phyloP scores from a whole-genome alignment of 306 rosid species.

The Senna tora region DNA sequence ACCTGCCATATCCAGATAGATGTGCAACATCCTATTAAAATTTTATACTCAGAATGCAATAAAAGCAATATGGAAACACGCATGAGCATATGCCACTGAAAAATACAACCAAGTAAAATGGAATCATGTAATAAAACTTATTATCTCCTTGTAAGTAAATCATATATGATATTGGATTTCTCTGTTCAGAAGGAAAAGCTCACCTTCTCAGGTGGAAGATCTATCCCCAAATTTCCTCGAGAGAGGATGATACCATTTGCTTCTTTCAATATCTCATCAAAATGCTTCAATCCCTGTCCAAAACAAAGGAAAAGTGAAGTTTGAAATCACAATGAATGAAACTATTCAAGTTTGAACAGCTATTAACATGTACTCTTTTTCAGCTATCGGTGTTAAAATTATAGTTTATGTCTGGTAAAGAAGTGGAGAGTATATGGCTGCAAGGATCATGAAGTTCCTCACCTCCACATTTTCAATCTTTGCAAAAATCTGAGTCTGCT shows the following conservation, averaged over 20 bases:
- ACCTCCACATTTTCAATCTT: conserved; percentile 86
- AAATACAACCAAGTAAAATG: conserved; percentile 15
- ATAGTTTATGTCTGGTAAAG: conserved; percentile 9
- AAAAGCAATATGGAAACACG: conserved; percentile 21
- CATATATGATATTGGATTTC: conserved; percentile 2
- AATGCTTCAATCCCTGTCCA: conserved; percentile 71
- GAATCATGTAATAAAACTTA: conserved; percentile 23
- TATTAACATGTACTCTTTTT: neutral
- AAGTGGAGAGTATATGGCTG: neutral
- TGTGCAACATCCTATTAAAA: conserved; percentile 7
- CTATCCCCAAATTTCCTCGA: conserved; percentile 91
- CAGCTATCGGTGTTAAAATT: neutral
- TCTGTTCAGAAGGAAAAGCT: conserved; percentile 38
- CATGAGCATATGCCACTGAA: conserved; percentile 3
- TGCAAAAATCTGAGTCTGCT: conserved; percentile 77
- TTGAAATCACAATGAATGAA: conserved; percentile 19
- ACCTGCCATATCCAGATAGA: conserved; percentile 55
- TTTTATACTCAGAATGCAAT: neutral
- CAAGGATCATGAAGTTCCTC: conserved; percentile 31
- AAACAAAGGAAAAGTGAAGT: conserved; percentile 31
- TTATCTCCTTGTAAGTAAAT: conserved; percentile 5
- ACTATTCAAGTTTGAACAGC: neutral
- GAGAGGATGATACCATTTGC: conserved; percentile 84
- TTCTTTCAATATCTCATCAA: conserved; percentile 83
- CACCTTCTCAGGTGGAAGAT: conserved; percentile 96